phyloP scores from a whole-genome alignment of 1,139 yeast genomes.

The Blastobotrys apis region DNA sequence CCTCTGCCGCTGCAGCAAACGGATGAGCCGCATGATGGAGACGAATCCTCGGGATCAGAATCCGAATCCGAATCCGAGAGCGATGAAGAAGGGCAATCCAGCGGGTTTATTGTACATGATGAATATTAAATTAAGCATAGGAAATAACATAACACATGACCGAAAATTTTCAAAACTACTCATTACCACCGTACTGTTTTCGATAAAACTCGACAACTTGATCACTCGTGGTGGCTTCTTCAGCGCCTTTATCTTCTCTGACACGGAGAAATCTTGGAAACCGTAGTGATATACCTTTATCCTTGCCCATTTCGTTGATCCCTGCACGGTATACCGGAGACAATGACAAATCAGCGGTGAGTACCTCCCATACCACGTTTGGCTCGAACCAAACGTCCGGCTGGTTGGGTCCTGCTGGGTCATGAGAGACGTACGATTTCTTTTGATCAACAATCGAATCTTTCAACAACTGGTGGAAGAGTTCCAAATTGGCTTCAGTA shows the following conservation, averaged over 20 bases:
- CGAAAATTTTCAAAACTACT: too few species aligned
- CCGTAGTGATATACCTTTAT: conserved; percentile 86
- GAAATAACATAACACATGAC: background rate
- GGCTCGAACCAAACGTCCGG: conserved; percentile 99
- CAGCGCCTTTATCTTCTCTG: conserved; percentile 82
- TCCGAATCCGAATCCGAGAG: conserved; percentile 8
- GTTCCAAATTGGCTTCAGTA: conserved; percentile 72
- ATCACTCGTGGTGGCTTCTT: conserved; percentile 85
- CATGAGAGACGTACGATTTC: conserved; percentile 67
- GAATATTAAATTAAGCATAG: conserved; percentile 8
- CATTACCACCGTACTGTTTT: conserved; percentile 49
- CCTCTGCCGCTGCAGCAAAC: too few species aligned
- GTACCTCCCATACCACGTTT: conserved; percentile 75
- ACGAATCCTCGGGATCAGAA: too few species aligned
- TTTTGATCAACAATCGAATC: conserved; percentile 68
- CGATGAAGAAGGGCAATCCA: conserved; percentile 19
- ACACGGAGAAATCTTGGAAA: conserved; percentile 85
- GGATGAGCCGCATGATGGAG: background rate
- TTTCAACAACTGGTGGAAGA: conserved; percentile 55
- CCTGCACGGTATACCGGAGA: conserved; percentile 95
- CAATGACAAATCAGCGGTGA: conserved; percentile 89
- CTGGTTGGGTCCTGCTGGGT: conserved; percentile 46
- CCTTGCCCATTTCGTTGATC: conserved; percentile 69
- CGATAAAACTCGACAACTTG: conserved; percentile 89
- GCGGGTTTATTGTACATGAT: conserved; percentile 19